Evolutionary conservation across 1,284 basidiomycete genomes (phyloP).

Genomic region (Rugosomyces carneus): DNA sequence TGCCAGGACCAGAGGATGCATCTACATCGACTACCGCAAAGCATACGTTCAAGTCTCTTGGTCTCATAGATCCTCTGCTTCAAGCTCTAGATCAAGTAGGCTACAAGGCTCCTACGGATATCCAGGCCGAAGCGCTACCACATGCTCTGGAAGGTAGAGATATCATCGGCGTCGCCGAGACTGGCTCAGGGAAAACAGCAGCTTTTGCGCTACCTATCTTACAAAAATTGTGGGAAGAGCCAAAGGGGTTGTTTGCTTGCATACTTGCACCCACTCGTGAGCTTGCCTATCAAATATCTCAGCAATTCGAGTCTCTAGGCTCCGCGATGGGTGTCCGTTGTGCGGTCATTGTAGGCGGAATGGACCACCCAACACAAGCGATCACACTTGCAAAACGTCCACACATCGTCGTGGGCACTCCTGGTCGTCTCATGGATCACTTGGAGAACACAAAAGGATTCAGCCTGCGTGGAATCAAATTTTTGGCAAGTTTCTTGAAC

Average conservation of each 20-base stretch:
- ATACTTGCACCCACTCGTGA: slow-evolving; percentile 96
- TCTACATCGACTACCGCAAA: slow-evolving; percentile 40
- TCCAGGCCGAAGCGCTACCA: slow-evolving; percentile 88
- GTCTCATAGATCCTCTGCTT: slow-evolving; percentile 86
- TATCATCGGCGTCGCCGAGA: slow-evolving; percentile 96
- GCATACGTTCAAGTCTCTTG: slow-evolving; percentile 65
- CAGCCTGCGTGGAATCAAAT: slow-evolving; percentile 82
- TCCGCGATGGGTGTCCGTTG: slow-evolving; percentile 92
- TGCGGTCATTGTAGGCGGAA: slow-evolving; percentile 90
- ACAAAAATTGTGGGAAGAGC: slow-evolving; percentile 96
- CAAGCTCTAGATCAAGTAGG: slow-evolving; percentile 80
- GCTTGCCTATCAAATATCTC: slow-evolving; percentile 96
- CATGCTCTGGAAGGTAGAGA: slow-evolving; percentile 88
- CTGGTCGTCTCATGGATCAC: slow-evolving; percentile 93
- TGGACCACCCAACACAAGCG: slow-evolving; percentile 91
- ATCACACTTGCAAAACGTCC: slow-evolving; percentile 92
- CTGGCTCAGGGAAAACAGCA: slow-evolving; percentile 97
- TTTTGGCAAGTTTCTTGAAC: slow-evolving; percentile 57
- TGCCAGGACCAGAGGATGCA: slow-evolving; percentile 57
- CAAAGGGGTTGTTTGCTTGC: slow-evolving; percentile 89
- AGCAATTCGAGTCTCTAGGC: slow-evolving; percentile 92
- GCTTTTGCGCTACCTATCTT: slow-evolving; percentile 96
- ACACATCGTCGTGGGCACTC: slow-evolving; percentile 96
- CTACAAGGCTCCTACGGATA: slow-evolving; percentile 88
- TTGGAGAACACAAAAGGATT: slow-evolving; percentile 99